phyloP scores from a whole-genome alignment of 176 grass and related monocot species.

The Otatea glauca region DNA sequence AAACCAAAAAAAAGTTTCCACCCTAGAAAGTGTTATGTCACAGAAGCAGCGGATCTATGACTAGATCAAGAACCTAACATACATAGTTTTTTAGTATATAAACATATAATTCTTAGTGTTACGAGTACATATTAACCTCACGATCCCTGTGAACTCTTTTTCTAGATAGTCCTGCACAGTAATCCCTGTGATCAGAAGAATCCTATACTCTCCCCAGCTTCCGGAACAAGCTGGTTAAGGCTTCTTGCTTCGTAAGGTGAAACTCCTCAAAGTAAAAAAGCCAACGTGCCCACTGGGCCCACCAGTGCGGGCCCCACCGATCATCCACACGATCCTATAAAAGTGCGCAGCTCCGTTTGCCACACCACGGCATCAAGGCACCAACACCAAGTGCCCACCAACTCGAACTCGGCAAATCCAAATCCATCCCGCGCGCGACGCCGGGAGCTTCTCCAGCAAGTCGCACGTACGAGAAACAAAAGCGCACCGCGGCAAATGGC shows the following conservation, averaged over 20 bases:
- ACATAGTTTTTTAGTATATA: too few relatives aligned
- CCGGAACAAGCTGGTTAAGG: neutral
- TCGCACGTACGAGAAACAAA: neutral
- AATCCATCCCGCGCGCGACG: neutral
- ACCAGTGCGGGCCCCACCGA: conserved; percentile 47
- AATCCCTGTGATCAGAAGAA: neutral
- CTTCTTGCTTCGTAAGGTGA: conserved; percentile 11
- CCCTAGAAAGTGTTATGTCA: neutral
- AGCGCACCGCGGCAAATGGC: conserved; percentile 32
- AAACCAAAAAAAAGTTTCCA: neutral
- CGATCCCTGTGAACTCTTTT: too few relatives aligned
- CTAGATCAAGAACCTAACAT: too few relatives aligned
- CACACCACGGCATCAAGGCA: conserved; percentile 17
- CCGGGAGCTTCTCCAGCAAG: neutral
- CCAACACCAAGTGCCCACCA: neutral
- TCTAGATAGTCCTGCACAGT: too few relatives aligned
- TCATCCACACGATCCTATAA: conserved; percentile 30
- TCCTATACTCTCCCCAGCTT: neutral
- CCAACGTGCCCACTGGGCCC: conserved; percentile 31
- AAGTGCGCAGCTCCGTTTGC: conserved; percentile 25
- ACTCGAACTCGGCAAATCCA: neutral
- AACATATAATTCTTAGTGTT: too few relatives aligned
- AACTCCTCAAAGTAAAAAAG: neutral
- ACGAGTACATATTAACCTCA: too few relatives aligned
- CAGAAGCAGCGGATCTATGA: too few relatives aligned